Percentiles rank a stretch among this genome's conserved stretches.
Evolutionary conservation across 768 basidiomycete genomes (phyloP).

Genomic region (Mycena galericulata): DNA sequence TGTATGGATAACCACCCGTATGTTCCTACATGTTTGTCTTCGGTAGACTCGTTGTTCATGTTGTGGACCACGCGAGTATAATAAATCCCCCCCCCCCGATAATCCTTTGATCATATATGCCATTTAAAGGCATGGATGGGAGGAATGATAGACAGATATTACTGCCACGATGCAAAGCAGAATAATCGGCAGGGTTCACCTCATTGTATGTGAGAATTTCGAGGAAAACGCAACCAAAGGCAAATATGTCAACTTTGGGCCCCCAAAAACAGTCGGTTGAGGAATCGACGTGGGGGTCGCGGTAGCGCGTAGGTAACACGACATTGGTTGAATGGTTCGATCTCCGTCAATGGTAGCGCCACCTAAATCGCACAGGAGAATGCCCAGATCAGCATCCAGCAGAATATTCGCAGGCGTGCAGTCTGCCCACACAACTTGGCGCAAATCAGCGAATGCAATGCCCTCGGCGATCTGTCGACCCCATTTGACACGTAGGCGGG

Average conservation of each 20-base stretch:
- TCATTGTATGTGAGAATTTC: slow-evolving; percentile 16
- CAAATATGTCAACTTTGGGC: background rate
- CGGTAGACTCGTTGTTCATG: too few species aligned
- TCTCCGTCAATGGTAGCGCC: background rate
- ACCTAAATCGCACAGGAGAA: slow-evolving; percentile 19
- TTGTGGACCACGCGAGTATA: too few species aligned
- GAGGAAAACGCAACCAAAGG: slow-evolving; percentile 21
- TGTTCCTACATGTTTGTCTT: too few species aligned
- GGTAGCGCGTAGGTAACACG: background rate
- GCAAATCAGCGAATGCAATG: background rate
- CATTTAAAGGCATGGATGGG: too few species aligned
- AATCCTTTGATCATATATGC: too few species aligned
- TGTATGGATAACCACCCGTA: too few species aligned
- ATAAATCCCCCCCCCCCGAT: too few species aligned
- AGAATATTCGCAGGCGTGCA: slow-evolving; percentile 17
- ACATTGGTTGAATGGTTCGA: background rate
- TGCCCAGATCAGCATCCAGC: slow-evolving; percentile 1
- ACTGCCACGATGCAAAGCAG: background rate
- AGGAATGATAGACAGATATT: background rate
- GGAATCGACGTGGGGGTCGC: background rate
- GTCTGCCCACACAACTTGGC: slow-evolving; percentile 11
- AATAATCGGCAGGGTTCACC: background rate
- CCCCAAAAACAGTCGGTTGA: background rate
- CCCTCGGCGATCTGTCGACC: slow-evolving; percentile 20
- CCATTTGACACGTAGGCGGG: slow-evolving; percentile 8